These are phyloP conservation scores for Choricystis sp. DNA, from an alignment of 139 green algal genomes.

Conservation along the genomic window DNA sequence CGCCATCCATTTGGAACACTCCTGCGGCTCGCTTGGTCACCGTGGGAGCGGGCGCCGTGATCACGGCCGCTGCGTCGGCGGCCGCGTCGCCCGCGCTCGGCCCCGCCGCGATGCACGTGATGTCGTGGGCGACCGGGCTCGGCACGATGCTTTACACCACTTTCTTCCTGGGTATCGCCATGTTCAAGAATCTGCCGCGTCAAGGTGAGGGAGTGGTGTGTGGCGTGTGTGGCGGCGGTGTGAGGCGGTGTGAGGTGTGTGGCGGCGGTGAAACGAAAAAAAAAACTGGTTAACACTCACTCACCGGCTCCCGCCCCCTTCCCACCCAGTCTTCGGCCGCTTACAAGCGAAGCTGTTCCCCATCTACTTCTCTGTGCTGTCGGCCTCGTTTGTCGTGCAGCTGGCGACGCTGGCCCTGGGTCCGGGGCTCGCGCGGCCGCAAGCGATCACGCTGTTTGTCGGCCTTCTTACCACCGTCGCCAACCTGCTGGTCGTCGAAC, in stretches of 20 bases:
- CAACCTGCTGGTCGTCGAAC: conserved; percentile 44
- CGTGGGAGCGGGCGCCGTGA: conserved; percentile 7
- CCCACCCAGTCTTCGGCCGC: conserved; percentile 40
- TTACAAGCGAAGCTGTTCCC: conserved; percentile 48
- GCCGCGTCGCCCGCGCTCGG: conserved; percentile 3
- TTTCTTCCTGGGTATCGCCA: conserved; percentile 26
- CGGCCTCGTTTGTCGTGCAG: conserved; percentile 1
- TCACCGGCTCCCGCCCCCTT: too few species aligned
- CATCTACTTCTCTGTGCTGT: conserved; percentile 22
- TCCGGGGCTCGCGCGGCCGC: background rate
- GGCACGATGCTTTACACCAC: conserved; percentile 26
- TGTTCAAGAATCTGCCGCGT: conserved; percentile 50
- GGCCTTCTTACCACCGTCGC: conserved; percentile 20
- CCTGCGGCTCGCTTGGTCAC: conserved; percentile 3
- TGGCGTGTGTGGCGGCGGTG: too few species aligned
- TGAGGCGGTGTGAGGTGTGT: too few species aligned
- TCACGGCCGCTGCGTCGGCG: conserved; percentile 5
- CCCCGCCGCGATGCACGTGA: conserved; percentile 21
- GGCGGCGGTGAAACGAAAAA: too few species aligned
- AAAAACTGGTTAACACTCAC: too few species aligned
- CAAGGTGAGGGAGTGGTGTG: too few species aligned
- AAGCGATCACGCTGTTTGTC: conserved; percentile 10
- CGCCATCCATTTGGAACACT: conserved; percentile 7
- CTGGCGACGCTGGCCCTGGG: conserved; percentile 12
- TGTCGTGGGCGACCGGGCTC: conserved; percentile 17